These are phyloP conservation scores for Angomonas deanei DNA, from an alignment of 208 protist genomes.

Conservation along the genomic window DNA sequence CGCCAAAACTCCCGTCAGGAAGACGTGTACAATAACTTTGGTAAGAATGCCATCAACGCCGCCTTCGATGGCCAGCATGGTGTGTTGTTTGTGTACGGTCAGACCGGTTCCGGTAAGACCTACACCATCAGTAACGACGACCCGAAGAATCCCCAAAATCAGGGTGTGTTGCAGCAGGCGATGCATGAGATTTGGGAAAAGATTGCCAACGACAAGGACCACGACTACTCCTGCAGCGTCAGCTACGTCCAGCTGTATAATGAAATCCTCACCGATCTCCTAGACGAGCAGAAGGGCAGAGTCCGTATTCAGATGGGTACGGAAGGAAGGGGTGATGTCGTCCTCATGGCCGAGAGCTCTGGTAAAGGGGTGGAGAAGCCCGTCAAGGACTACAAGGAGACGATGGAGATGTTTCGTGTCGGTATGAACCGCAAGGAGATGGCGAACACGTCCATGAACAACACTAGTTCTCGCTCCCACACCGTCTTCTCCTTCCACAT, in stretches of 20 bases:
- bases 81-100: constrained; percentile 88
- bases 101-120: constrained; percentile 89
- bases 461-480: constrained; percentile 83
- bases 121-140: constrained; percentile 90
- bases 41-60: constrained; percentile 71
- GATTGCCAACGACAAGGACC: constrained; percentile 46
- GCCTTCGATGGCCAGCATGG: constrained; percentile 87
- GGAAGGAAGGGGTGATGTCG: constrained; percentile 74
- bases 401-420: constrained; percentile 68
- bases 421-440: constrained; percentile 86
- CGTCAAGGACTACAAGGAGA: constrained; percentile 61
- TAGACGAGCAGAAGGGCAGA: constrained; percentile 59
- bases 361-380: constrained; percentile 51
- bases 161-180: constrained; percentile 81
- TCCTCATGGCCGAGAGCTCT: constrained; percentile 59
- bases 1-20: constrained; percentile 40
- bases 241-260: constrained; percentile 91
- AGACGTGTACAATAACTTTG: constrained; percentile 74
- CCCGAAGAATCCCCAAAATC: constrained; percentile 35
- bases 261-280: constrained; percentile 81
- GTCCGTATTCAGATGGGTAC: constrained; percentile 77
- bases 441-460: constrained; percentile 91
- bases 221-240: constrained; percentile 79
- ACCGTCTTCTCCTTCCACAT: constrained; percentile 92
- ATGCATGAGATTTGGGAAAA: constrained; percentile 63